Evolutionary conservation across 495 filamentous ascomycete species (phyloP).

Genomic region (Lindgomyces ingoldianus): DNA sequence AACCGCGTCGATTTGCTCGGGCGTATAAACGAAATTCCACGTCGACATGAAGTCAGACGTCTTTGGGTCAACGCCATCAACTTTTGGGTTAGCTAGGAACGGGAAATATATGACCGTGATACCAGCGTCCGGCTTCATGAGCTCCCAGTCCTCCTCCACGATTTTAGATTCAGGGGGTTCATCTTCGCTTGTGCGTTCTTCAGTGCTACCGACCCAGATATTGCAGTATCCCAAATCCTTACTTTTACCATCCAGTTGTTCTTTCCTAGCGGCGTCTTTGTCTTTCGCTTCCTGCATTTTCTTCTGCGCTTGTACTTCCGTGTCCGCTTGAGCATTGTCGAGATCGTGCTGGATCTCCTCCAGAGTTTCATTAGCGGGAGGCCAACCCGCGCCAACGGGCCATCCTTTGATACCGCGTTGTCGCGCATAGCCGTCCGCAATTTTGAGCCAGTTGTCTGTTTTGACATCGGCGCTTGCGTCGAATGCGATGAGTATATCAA

Average conservation of each 20-base stretch:
- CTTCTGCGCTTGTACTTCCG: slow-evolving; percentile 58
- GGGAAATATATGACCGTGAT: slow-evolving; percentile 91
- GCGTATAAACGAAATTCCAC: slow-evolving; percentile 96
- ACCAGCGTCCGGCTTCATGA: slow-evolving; percentile 76
- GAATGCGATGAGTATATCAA: slow-evolving; percentile 90
- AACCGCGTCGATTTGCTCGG: slow-evolving; percentile 78
- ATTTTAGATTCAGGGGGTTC: slow-evolving; percentile 68
- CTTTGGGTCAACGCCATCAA: slow-evolving; percentile 76
- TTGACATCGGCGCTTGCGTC: slow-evolving; percentile 83
- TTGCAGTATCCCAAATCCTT: slow-evolving; percentile 77
- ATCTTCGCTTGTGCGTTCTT: slow-evolving; percentile 61
- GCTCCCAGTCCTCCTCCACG: slow-evolving; percentile 67
- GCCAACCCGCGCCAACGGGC: slow-evolving; percentile 92
- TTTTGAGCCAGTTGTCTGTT: slow-evolving; percentile 89
- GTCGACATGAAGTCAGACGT: slow-evolving; percentile 83
- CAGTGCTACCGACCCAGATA: slow-evolving; percentile 85
- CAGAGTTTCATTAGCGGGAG: slow-evolving; percentile 56
- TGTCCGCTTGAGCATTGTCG: slow-evolving; percentile 65
- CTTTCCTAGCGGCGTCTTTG: slow-evolving; percentile 48
- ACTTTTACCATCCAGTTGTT: slow-evolving; percentile 27
- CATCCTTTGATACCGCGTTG: slow-evolving; percentile 89
- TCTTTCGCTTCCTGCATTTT: slow-evolving; percentile 65
- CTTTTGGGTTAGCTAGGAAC: slow-evolving; percentile 76
- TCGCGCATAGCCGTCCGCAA: slow-evolving; percentile 85
- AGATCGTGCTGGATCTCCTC: slow-evolving; percentile 63